Evolutionary conservation across 2,329 filamentous ascomycete species (phyloP), one percentile per base, ranked within the genome.

Genomic region (Lithohypha guttulata): DNA sequence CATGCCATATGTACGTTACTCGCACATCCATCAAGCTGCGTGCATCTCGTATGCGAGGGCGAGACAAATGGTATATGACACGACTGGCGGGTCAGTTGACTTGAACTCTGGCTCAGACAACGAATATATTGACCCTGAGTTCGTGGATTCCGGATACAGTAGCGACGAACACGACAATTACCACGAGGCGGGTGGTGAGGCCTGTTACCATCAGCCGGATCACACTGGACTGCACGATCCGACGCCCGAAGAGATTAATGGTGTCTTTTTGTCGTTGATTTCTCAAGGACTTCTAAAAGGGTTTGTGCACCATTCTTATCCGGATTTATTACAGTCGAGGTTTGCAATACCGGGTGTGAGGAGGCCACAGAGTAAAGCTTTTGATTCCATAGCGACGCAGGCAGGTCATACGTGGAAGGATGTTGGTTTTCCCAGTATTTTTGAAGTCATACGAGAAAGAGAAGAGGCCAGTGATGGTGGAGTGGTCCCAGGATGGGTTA

Each of bases 241-340:
- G 6, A 69, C 74, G 26, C 60, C 73, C 23, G 63, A 73, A 10
- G 79, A 84, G 49, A 68, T 93, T n/a, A 85, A 94, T 60, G 77
- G 77, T 30, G 77, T 84, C 34, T 70, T 93, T 9, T 75, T 82
- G 0, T 79, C 79, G 8, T 70, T 95, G 9, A 73, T 93, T 14
- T 76, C 81, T 34, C 84, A 93, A 59, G 84, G 82, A 1, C 65
- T 94, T 17, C 68, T 95, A 55, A 77, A 80, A 49, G 89, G 87
- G 2, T 95, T 87, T 54, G 72, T 95, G 19, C 83, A 82, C 11
- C 84, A 93, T 53, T 73, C 73, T 18, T 77, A 79, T 53, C 35
- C 35, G 3, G 27, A 29, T 13, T 13, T 39, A 10, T n/a, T 30
- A 8, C 25, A 30, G 19, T 72, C 73, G 29, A 78, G 82, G 34